A percentile compares a stretch with the other conserved stretches of the same genome.
Evolutionary conservation across 1,139 yeast genomes (phyloP).

Genomic region (Candida glucosophila): DNA sequence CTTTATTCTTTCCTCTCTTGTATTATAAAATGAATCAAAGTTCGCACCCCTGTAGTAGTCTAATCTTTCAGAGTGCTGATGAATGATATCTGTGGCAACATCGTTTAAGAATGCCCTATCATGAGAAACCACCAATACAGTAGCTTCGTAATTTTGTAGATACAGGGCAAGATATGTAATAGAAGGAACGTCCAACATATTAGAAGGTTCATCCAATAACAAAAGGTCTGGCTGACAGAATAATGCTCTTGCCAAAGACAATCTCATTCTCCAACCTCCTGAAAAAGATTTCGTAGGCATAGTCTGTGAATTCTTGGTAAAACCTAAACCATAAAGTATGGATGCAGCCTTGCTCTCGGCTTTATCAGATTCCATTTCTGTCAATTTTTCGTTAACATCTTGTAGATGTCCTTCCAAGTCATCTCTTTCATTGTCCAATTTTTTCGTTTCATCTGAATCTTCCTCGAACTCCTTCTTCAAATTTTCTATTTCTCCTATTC

Average conservation of each 20-base stretch:
- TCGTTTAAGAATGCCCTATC: slow-evolving; percentile 95
- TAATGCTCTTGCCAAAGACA: slow-evolving; percentile 94
- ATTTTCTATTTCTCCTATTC: slow-evolving; percentile 65
- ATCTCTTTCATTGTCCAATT: slow-evolving; percentile 80
- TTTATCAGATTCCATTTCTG: slow-evolving; percentile 93
- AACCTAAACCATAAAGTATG: slow-evolving; percentile 88
- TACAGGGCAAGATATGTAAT: slow-evolving; percentile 88
- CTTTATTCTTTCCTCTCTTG: slow-evolving; percentile 92
- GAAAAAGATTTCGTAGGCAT: slow-evolving; percentile 84
- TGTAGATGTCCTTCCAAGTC: slow-evolving; percentile 73
- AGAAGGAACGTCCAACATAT: slow-evolving; percentile 99
- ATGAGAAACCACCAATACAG: slow-evolving; percentile 93
- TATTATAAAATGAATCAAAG: slow-evolving; percentile 86
- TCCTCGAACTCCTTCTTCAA: slow-evolving; percentile 70
- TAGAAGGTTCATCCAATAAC: slow-evolving; percentile 94
- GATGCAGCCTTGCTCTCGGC: slow-evolving; percentile 97
- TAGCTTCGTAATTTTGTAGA: slow-evolving; percentile 81
- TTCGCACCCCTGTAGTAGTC: slow-evolving; percentile 94
- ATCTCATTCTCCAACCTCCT: slow-evolving; percentile 99
- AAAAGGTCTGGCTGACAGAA: slow-evolving; percentile 94
- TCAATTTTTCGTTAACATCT: slow-evolving; percentile 72
- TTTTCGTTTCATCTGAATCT: slow-evolving; percentile 69
- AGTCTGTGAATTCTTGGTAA: slow-evolving; percentile 78
- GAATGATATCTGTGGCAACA: slow-evolving; percentile 95
- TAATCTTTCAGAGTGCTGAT: slow-evolving; percentile 93